Base-by-base conservation (phyloP, 2,329 filamentous ascomycete genomes). In the Alternaria arbusti region DNA sequence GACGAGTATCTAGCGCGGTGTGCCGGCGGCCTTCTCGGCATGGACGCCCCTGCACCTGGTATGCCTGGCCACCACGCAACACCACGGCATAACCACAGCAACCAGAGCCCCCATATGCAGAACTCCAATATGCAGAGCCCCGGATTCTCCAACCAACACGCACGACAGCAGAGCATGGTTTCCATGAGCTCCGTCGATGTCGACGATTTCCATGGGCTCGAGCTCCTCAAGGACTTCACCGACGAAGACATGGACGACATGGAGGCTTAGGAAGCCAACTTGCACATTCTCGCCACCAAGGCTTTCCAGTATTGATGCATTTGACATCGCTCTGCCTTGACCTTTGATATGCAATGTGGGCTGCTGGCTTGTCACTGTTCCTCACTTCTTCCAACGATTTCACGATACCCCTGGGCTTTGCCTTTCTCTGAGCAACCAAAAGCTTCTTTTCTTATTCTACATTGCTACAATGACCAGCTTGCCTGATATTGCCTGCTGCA, bases 1-100 rank as follows among this genome's bases (percentile, higher is more conserved):
- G 77, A 79, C 45, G 74, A 80, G 54, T 80, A 80, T 45, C 72
- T 80, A 5, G 73, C 74, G 3, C 70, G 74, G n/a, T 78, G 77
- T 47, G 77, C 77, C 10, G 77, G 76, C 46, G 74, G 77, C 36
- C 67, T 78, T 6, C 68, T 79, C 3, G 76, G 76, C 30, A 71
- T 75, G 63, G 69, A 73, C 2, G 69, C 60, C 25, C 64, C 70
- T 32, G 22, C 46, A 57, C 30, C 57, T 10, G 43, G 44, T 10
- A 44, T 50, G 30, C 55, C 17, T 23, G 52, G 52, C 22, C 32
- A 45, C 20, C 36, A 63, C 32, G 23, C 55, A 12, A 54, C 49
- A 9, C 44, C 52, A n/a, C 50, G 49, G 1, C 58, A 20, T 56
- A 61, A 36, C 59, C 67, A n/a, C 40, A 61, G 9, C 17, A 57